Base-by-base conservation (phyloP, 2,329 filamentous ascomycete species). In the Aspergillus transmontanensis region DNA sequence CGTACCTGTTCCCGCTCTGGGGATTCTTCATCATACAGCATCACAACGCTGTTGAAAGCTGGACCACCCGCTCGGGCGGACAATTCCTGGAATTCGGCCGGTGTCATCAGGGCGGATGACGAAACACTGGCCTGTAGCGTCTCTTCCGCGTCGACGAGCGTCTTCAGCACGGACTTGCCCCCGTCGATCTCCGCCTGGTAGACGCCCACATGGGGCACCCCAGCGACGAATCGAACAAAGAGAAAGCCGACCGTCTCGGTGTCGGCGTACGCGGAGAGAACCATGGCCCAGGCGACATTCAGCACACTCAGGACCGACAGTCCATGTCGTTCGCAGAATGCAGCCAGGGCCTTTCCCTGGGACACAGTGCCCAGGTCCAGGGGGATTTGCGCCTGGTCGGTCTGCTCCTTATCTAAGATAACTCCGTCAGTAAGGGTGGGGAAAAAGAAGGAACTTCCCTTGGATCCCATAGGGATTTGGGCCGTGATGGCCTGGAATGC, bases 261-360 rank as follows among this genome's bases (percentile, higher is more conserved):
- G n/a, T 45, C 51, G 6, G 50, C 43, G 14, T 55, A 55, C 2
- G 41, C 21, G n/a, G 58, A 55, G 16, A 60, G 48, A 14, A 34
- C 32, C 23, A 56, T 46, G 2, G 58, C 58, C 58, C 58, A 60
- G 21, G 58, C 58, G 26, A 50, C 46, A 30, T 50, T 50, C 46
- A 50, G 26, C 46, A 50, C 46, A 9, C 46, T 50, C 46, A 50
- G 23, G 26, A 50, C 46, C 16, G 12, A 28, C 46, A 50, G 46
- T 50, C 46, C 46, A 28, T 50, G 46, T 30, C 46, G 46, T 30
- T 19, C 26, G 46, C 46, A 50, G 23, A 50, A 50, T 28, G 46
- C 23, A 50, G 46, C 26, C 26, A 50, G 46, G 16, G 46, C 23
- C 46, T 50, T 50, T 50, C 46, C 23, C 46, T 50, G 23, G 23